A percentile compares a stretch with the other conserved stretches of the same genome.
Evolutionary conservation across 2,329 filamentous ascomycete genomes (phyloP).

Genomic region (Zymoseptoria ardabiliae): DNA sequence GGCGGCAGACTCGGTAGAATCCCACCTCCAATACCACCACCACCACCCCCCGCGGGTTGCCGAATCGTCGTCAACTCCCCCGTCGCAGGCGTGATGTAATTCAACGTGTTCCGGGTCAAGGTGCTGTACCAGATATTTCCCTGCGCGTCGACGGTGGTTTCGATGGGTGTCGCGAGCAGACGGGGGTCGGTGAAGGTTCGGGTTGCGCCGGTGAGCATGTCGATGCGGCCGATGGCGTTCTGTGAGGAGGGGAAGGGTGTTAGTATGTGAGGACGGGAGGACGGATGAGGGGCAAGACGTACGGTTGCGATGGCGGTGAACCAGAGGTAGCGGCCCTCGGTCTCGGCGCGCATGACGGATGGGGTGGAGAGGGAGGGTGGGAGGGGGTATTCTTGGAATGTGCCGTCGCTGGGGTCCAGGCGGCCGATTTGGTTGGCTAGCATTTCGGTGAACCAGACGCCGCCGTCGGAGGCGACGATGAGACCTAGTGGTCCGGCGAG

Average conservation of each 20-base stretch:
- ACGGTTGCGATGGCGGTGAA: slow-evolving; percentile 15
- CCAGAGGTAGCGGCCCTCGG: slow-evolving; percentile 16
- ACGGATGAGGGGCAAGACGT: no score
- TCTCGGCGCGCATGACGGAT: slow-evolving; percentile 20
- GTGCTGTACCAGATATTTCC: slow-evolving; percentile 19
- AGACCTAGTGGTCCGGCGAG: slow-evolving; percentile 15
- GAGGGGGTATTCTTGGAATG: slow-evolving; percentile 15
- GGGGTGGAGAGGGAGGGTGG: slow-evolving; percentile 12
- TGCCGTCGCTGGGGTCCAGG: slow-evolving; percentile 10
- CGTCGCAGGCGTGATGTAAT: slow-evolving; percentile 15
- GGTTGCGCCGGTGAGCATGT: slow-evolving; percentile 13
- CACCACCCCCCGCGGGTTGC: slow-evolving; percentile 9
- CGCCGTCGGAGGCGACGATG: slow-evolving; percentile 14
- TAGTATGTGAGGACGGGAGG: no score
- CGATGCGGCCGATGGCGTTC: slow-evolving; percentile 17
- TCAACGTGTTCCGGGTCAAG: slow-evolving; percentile 13
- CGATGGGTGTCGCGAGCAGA: slow-evolving; percentile 13
- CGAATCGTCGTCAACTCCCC: slow-evolving; percentile 12
- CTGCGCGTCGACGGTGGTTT: slow-evolving; percentile 13
- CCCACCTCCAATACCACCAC: slow-evolving; percentile 1
- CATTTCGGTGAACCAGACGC: slow-evolving; percentile 19
- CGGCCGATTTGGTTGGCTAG: slow-evolving; percentile 20
- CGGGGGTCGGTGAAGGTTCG: slow-evolving; percentile 13
- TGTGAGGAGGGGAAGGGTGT: no score
- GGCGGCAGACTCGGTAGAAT: slow-evolving; percentile 14